phyloP scores from a whole-genome alignment of 2,329 filamentous ascomycete genomes.

The Calonectria pauciramosa region DNA sequence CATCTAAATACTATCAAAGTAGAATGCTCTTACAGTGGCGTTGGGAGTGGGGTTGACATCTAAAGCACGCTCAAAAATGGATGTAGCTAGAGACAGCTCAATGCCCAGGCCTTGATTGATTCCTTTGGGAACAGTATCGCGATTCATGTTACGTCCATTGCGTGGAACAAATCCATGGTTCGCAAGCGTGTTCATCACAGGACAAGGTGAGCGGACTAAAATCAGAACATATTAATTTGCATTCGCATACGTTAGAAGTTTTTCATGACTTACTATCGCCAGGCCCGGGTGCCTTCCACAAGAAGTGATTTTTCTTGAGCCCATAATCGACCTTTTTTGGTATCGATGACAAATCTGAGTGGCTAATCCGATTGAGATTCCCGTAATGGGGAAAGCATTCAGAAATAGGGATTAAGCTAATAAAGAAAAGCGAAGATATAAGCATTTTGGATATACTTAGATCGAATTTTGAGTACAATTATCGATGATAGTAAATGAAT shows the following conservation, averaged over 20 bases:
- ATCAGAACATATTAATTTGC: too few species aligned
- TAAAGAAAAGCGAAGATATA: not conserved
- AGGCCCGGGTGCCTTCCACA: not conserved
- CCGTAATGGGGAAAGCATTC: not conserved
- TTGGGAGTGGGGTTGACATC: not conserved
- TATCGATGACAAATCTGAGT: not conserved
- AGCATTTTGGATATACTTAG: not conserved
- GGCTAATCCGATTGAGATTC: not conserved
- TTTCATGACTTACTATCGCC: not conserved
- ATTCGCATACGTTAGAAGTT: not conserved
- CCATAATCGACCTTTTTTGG: not conserved
- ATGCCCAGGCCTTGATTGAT: not conserved
- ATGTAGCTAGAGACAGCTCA: not conserved
- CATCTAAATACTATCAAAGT: not conserved
- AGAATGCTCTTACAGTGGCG: not conserved
- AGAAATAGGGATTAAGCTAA: not conserved
- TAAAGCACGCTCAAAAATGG: not conserved
- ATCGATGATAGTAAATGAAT: not conserved
- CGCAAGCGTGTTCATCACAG: not conserved
- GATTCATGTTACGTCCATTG: not conserved
- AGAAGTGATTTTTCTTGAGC: not conserved
- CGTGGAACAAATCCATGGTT: not conserved
- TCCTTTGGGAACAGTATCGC: not conserved
- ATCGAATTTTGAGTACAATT: not conserved
- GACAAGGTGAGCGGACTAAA: not conserved